Conservation (phyloP, 257 asterid species). For the Nicotiana sylvestris region DNA sequence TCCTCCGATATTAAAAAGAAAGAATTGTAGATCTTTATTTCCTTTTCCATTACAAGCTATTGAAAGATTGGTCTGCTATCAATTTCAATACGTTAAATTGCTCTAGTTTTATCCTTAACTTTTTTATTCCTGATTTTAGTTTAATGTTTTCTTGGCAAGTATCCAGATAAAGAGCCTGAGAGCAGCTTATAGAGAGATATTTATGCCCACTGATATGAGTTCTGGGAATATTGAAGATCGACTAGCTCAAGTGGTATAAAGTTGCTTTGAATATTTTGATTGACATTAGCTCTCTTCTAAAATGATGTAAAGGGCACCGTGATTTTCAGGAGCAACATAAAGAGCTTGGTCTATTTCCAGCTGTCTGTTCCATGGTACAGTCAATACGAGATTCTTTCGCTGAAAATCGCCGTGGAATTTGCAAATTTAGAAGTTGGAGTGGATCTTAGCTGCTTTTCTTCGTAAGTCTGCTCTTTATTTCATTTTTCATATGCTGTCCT, state of each 20-base stretch:
- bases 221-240: slow-evolving; percentile 62
- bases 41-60: not conserved
- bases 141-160: slow-evolving; percentile 10
- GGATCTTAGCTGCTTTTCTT: slow-evolving; percentile 25
- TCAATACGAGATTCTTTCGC: slow-evolving; percentile 72
- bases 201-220: slow-evolving; percentile 47
- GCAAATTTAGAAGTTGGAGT: slow-evolving; percentile 65
- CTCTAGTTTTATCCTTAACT: not conserved
- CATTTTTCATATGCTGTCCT: not conserved
- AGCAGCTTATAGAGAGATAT: slow-evolving; percentile 77
- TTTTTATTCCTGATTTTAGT: not conserved
- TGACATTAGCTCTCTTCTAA: not conserved
- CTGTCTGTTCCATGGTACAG: slow-evolving; percentile 50
- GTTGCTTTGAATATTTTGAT: slow-evolving; percentile 8
- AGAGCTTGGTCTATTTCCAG: slow-evolving; percentile 44
- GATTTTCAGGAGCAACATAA: slow-evolving; percentile 59
- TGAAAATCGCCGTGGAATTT: slow-evolving; percentile 77
- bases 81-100: not conserved
- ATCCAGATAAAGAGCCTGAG: slow-evolving; percentile 72
- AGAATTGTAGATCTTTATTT: not conserved
- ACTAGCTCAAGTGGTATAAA: slow-evolving; percentile 60
- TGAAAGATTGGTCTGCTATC: not conserved
- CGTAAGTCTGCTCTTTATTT: not conserved
- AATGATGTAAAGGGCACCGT: not conserved
- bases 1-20: too few relatives aligned